A percentile compares a stretch with the other conserved stretches of the same genome.
Evolutionary conservation across 2,329 filamentous ascomycete species (phyloP).

Genomic region (Cercospora citrullina): DNA sequence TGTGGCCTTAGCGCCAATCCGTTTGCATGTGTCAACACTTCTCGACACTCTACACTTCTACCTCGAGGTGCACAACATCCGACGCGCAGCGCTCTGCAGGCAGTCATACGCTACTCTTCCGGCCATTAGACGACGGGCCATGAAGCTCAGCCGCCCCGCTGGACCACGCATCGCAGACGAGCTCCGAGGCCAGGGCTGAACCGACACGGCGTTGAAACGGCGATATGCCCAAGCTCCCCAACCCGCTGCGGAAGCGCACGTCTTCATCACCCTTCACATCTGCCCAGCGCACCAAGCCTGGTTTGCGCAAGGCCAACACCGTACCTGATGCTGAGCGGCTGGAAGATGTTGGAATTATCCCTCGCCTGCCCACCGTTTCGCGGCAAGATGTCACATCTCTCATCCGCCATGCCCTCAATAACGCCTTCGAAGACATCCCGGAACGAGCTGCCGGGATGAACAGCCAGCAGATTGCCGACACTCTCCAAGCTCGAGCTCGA

Average conservation of each 20-base stretch:
- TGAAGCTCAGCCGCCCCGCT: background rate
- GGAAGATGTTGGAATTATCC: conserved; percentile 58
- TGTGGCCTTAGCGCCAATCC: background rate
- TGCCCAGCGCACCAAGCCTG: conserved; percentile 41
- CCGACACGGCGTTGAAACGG: conserved; percentile 13
- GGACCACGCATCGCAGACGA: background rate
- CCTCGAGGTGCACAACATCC: background rate
- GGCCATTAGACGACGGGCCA: background rate
- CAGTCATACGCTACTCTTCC: background rate
- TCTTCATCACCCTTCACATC: conserved; percentile 41
- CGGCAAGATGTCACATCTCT: conserved; percentile 54
- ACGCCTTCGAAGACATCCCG: conserved; percentile 67
- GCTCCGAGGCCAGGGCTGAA: conserved; percentile 19
- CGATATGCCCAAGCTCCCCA: conserved; percentile 33
- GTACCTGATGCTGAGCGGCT: conserved; percentile 45
- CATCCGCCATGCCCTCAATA: conserved; percentile 60
- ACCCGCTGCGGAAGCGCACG: conserved; percentile 41
- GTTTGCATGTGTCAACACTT: background rate
- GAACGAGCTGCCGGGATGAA: conserved; percentile 60
- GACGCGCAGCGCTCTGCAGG: background rate
- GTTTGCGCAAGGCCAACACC: conserved; percentile 24
- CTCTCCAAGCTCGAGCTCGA: conserved; percentile 60
- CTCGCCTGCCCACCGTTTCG: conserved; percentile 61
- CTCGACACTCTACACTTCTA: background rate
- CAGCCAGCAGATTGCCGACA: conserved; percentile 62